Evolutionary conservation across 148 eudicot genomes (phyloP).

Genomic region (Silene conica): DNA sequence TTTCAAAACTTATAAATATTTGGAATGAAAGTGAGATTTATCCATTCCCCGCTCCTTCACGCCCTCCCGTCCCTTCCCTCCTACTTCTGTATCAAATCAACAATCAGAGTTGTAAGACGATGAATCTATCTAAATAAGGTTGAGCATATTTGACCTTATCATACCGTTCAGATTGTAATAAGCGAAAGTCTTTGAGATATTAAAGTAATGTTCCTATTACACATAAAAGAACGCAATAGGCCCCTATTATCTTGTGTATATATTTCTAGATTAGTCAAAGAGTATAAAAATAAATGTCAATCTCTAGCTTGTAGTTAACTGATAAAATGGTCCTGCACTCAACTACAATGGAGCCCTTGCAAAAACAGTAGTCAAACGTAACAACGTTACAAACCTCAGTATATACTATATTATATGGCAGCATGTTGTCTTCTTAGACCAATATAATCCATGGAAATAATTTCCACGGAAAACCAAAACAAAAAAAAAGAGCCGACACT

Average conservation of each 20-base stretch:
- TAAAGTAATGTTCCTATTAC: no score
- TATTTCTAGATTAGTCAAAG: background rate
- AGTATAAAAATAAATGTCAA: background rate
- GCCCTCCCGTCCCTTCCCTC: background rate
- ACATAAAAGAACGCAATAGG: background rate
- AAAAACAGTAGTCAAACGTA: background rate
- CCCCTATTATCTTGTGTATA: background rate
- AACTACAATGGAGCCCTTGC: background rate
- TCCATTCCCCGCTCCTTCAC: background rate
- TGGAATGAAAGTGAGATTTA: background rate
- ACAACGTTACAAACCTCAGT: background rate
- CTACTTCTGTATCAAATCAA: background rate
- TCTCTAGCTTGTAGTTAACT: background rate
- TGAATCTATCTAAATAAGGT: background rate
- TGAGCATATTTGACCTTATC: no score
- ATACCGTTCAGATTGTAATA: no score
- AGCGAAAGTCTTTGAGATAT: no score
- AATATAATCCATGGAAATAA: background rate
- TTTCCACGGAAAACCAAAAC: background rate
- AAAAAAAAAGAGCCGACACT: background rate
- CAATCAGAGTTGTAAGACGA: background rate
- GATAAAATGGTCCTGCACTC: background rate
- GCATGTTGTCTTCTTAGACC: conserved; percentile 7
- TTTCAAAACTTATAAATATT: background rate
- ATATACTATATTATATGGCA: no score